These are phyloP conservation scores for Saccharomycopsis sp. DNA, from an alignment of 805 yeast genomes.

Conservation along the genomic window DNA sequence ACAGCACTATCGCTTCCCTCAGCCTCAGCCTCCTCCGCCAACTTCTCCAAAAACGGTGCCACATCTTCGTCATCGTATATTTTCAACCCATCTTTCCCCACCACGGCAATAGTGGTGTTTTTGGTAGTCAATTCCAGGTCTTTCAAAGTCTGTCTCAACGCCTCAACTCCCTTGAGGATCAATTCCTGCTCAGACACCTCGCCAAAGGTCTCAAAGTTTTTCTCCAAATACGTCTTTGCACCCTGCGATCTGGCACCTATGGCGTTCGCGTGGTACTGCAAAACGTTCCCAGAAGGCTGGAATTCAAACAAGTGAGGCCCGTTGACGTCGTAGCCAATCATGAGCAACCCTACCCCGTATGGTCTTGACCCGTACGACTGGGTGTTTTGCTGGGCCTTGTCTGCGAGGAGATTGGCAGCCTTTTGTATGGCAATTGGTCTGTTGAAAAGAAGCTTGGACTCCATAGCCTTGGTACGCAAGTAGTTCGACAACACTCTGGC, in stretches of 20 bases:
- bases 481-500: slow-evolving; percentile 89
- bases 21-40: slow-evolving; percentile 14
- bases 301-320: slow-evolving; percentile 95
- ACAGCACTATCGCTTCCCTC: background rate
- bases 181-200: slow-evolving; percentile 61
- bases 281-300: slow-evolving; percentile 89
- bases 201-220: slow-evolving; percentile 65
- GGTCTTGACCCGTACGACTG: slow-evolving; percentile 96
- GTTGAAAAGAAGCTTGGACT: slow-evolving; percentile 75
- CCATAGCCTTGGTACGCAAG: slow-evolving; percentile 86
- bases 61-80: slow-evolving; percentile 84
- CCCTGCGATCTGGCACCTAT: slow-evolving; percentile 99
- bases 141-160: slow-evolving; percentile 90
- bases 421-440: slow-evolving; percentile 77
- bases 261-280: slow-evolving; percentile 89
- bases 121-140: slow-evolving; percentile 82
- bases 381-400: slow-evolving; percentile 95
- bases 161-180: slow-evolving; percentile 78
- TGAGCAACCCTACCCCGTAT: slow-evolving; percentile 91
- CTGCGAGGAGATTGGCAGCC: slow-evolving; percentile 83
- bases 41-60: slow-evolving; percentile 26
- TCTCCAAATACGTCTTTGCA: slow-evolving; percentile 90
- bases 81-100: slow-evolving; percentile 76
- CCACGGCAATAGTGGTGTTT: slow-evolving; percentile 88
- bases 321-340: slow-evolving; percentile 86